Evolutionary conservation across 768 basidiomycete species (phyloP).

Genomic region (Hygrophorus russula): DNA sequence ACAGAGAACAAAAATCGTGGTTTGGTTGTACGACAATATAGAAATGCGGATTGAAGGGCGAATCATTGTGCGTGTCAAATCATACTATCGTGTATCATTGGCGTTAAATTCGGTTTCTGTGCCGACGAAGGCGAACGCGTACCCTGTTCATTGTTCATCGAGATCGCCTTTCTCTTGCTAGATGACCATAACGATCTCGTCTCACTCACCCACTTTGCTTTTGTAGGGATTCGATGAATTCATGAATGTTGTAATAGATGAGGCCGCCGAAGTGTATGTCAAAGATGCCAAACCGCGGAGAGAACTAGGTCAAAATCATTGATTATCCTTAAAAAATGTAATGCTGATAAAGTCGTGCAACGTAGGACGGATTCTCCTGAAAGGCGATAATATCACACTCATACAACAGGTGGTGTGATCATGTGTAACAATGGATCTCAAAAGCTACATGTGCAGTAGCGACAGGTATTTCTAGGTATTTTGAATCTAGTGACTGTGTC

Average conservation of each 20-base stretch:
- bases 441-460: too few species aligned
- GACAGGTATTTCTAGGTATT: too few species aligned
- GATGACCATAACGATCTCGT: conserved; percentile 5
- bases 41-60: conserved; percentile 95
- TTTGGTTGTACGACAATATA: conserved; percentile 96
- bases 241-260: conserved; percentile 96
- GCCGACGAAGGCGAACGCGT: conserved; percentile 3
- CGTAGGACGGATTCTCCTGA: conserved; percentile 86
- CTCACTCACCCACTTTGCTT: conserved; percentile 5
- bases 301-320: conserved; percentile 57
- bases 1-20: conserved; percentile 73
- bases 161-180: background rate
- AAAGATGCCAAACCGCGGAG: conserved; percentile 80
- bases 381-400: conserved; percentile 98
- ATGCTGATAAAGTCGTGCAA: background rate
- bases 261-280: conserved; percentile 84
- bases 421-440: background rate
- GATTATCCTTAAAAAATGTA: background rate
- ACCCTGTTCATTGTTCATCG: background rate
- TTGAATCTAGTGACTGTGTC: background rate
- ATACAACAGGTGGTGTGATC: conserved; percentile 57
- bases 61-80: conserved; percentile 70
- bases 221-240: conserved; percentile 97
- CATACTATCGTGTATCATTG: conserved; percentile 16
- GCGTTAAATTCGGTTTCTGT: conserved; percentile 27